Conservation (phyloP, 192 early-diverging fungal genomes). For the Coemansia sp. region DNA sequence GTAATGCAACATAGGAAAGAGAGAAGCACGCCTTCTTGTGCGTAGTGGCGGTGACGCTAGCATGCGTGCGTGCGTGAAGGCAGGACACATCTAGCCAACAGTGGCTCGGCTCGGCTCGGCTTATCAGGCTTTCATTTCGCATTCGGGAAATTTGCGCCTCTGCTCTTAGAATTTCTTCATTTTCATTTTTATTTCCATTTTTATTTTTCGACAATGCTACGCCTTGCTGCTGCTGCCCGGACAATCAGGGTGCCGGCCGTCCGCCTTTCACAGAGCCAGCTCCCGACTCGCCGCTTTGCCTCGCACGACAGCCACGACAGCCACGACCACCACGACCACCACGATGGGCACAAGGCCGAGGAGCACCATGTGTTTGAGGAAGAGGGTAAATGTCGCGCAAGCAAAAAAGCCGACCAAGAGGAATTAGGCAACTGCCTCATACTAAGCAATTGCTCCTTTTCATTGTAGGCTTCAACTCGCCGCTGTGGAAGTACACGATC, state of each 20-base stretch:
- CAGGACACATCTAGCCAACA: no score
- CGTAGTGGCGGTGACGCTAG: no score
- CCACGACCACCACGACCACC: constrained; percentile 10
- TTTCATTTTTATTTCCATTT: not conserved
- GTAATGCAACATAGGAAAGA: not conserved
- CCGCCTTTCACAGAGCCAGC: constrained; percentile 22
- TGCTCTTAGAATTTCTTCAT: not conserved
- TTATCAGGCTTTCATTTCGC: no score
- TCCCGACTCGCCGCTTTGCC: constrained; percentile 33
- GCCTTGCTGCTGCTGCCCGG: constrained; percentile 27
- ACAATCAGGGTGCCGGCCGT: constrained; percentile 11
- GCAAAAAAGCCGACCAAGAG: not conserved
- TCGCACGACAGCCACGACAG: constrained; percentile 27
- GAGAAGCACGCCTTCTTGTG: no score
- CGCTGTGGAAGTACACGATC: constrained; percentile 48
- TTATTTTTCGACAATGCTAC: constrained; percentile 31
- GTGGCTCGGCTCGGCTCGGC: constrained; percentile 2
- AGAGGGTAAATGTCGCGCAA: constrained; percentile 24
- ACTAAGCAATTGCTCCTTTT: not conserved
- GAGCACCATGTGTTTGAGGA: constrained; percentile 33
- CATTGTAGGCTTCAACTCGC: constrained; percentile 37
- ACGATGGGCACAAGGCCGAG: constrained; percentile 10
- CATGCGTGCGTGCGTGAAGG: no score
- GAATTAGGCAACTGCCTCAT: not conserved
- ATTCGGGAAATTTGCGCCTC: no score